Base-by-base conservation (phyloP, 345 rosid genomes). In the Gossypium anomalum region DNA sequence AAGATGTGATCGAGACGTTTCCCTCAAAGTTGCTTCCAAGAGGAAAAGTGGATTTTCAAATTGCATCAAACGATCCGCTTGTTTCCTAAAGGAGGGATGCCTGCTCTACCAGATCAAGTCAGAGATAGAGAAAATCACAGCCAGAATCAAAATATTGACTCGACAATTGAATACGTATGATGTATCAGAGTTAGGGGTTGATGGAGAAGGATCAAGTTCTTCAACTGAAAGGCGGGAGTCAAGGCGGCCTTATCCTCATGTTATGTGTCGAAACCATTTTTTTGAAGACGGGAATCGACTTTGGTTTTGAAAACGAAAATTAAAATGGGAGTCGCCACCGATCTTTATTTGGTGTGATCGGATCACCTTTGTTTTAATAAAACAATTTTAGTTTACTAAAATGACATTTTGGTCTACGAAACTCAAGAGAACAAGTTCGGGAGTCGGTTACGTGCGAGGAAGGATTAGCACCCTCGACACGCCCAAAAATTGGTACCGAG, bases 211-310 rank as follows among this genome's bases (percentile, higher is more conserved):
- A 9, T 2, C 34, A 6, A 74, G 62, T 25, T 59, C 44, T 58
- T 72, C 23, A 2, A 5, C 1, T 0, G 11, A 2, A 10, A 44
- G 10, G 55, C 6, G 0, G 17, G 78, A 81, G 12, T 13, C 25
- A 44, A 82, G 85, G 34, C 77, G 23, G 22, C 67, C 87, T 15
- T 78, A 78, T 75, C 27, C 81, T 29, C 83, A 75, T 70, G 64
- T 69, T 0, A n/a, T n/a, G n/a, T n/a, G n/a, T n/a, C n/a, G n/a
- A n/a, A n/a, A n/a, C n/a, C n/a, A n/a, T n/a, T n/a, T n/a, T n/a
- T n/a, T n/a, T n/a, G n/a, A n/a, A n/a, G n/a, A n/a, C n/a, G n/a
- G n/a, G n/a, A n/a, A n/a, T n/a, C n/a, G n/a, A n/a, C n/a, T n/a
- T n/a, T n/a, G n/a, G n/a, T n/a, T n/a, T n/a, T n/a, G n/a, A n/a